A percentile compares a stretch with the other conserved stretches of the same genome.
Evolutionary conservation across 257 asterid genomes (phyloP).

Genomic region (Cruciata laevipes): DNA sequence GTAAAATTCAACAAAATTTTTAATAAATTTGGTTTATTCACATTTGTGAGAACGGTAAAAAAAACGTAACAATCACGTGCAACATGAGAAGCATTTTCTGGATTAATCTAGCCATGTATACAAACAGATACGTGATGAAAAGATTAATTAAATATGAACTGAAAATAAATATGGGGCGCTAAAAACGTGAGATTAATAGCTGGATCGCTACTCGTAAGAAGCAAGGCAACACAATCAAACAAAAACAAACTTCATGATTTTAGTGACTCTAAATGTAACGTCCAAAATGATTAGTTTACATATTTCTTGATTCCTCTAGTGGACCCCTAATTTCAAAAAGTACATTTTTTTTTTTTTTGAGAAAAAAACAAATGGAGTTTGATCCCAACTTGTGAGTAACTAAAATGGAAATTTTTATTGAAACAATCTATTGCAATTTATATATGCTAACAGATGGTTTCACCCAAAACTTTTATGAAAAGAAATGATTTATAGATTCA

Average conservation of each 20-base stretch:
- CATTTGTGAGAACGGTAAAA: not conserved
- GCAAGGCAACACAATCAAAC: not conserved
- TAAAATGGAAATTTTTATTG: too few relatives aligned
- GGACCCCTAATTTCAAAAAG: not conserved
- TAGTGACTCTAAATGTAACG: slow-evolving; percentile 7
- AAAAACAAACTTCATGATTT: not conserved
- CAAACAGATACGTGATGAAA: not conserved
- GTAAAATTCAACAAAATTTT: too few relatives aligned
- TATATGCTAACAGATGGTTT: too few relatives aligned
- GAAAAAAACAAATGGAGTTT: too few relatives aligned
- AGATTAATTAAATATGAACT: not conserved
- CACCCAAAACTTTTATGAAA: too few relatives aligned
- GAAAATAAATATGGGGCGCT: not conserved
- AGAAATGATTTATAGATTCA: too few relatives aligned
- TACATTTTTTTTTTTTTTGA: too few relatives aligned
- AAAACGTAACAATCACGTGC: not conserved
- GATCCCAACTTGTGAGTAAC: too few relatives aligned
- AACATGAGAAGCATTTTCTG: not conserved
- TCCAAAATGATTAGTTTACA: slow-evolving; percentile 5
- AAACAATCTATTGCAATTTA: too few relatives aligned
- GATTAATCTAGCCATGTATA: too few relatives aligned
- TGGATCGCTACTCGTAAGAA: not conserved
- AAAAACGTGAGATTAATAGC: not conserved
- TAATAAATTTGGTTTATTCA: too few relatives aligned
- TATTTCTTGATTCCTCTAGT: not conserved